Base-by-base conservation (phyloP, 768 basidiomycete species). In the Kwoniella pini region DNA sequence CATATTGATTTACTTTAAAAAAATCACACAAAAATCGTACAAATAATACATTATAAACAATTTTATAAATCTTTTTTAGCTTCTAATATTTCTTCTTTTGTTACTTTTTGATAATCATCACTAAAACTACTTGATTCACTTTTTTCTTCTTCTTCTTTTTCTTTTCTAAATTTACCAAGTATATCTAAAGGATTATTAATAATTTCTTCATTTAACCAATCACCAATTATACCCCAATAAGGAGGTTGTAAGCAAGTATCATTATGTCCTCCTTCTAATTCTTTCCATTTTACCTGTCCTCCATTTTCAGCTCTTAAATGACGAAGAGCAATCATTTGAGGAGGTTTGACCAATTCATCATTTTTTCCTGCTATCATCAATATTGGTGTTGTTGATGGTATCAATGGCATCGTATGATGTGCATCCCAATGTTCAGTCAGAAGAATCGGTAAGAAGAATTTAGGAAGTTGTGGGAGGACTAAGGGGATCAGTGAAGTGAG, bases 371-470 rank as follows among this genome's bases (percentile, higher is more conserved):
- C 88, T 26, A 97, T 79, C 84, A 95, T 87, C 19, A 96, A 81
- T 10, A 93, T 86, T 0, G 91, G 91, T 12, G 78, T 77, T 4
- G 69, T 36, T 0, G 61, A 38, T 0, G 79, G 80, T 27, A 82
- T 72, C 1, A 58, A 60, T 0, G 82, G 82, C 33, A 90, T 82
- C 72, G 87, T 85, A 3, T 83, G 82, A 0, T 84, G 83, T 0
- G 89, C 90, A 71, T 91, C 86, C 92, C 92, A 95, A 74, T 87
- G 88, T 76, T 95, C 77, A 4, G 69, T 75, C 19, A 78, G 86
- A 70, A 91, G 87, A 67, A 90, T 88, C 12, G 93, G 83, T 78
- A 77, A 65, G 19, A 90, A 81, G 71, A 92, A 82, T 2, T 87
- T 88, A 0, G 84, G 81, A 28, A 93, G 82, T 30, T 84, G 74